phyloP scores from a whole-genome alignment of 345 rosid genomes.

The Salix purpurea region DNA sequence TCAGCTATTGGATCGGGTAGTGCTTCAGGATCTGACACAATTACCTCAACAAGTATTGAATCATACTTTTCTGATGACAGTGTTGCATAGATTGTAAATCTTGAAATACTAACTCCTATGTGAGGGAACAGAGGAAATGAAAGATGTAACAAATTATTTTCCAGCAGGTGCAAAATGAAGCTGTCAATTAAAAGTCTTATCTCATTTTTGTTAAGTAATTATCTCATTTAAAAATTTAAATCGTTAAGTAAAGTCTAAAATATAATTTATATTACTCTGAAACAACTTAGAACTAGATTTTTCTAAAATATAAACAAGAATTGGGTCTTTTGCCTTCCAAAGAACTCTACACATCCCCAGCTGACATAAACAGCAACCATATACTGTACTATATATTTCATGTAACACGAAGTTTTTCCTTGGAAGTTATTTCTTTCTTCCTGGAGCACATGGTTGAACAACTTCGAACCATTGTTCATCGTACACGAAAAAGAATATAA shows the following conservation, averaged over 20 bases:
- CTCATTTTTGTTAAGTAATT: too few species aligned
- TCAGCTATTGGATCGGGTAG: conserved; percentile 40
- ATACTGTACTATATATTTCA: too few species aligned
- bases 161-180: too few species aligned
- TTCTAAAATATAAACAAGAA: neutral
- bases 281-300: too few species aligned
- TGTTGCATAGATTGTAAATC: neutral
- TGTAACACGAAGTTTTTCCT: neutral
- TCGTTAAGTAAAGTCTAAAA: too few species aligned
- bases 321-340: neutral
- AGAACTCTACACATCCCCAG: neutral
- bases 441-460: neutral
- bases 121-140: neutral
- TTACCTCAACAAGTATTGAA: neutral
- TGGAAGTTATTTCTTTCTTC: neutral
- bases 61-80: neutral
- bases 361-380: neutral
- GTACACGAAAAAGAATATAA: neutral
- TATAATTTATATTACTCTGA: too few species aligned
- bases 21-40: neutral
- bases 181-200: too few species aligned
- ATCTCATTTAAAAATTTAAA: too few species aligned
- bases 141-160: neutral
- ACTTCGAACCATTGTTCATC: neutral
- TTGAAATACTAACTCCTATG: neutral